phyloP scores from a whole-genome alignment of 2,329 filamentous ascomycete genomes.

The Colletotrichum lini region DNA sequence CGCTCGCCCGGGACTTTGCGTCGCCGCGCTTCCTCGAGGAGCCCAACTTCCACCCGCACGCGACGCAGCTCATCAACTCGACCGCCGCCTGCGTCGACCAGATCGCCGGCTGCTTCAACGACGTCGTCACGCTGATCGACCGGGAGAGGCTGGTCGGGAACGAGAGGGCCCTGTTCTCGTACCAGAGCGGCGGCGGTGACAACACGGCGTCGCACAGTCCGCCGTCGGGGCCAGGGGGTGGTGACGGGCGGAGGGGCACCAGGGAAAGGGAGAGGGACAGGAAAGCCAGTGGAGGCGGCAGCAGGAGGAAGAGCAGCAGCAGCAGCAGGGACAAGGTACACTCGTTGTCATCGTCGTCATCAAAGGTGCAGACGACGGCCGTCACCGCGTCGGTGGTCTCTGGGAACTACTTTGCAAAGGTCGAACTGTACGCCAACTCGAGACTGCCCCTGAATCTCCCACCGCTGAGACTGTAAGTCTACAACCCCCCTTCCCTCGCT shows the following conservation, averaged over 20 bases:
- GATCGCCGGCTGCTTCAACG: constrained; percentile 74
- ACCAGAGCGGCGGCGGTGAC: constrained; percentile 44
- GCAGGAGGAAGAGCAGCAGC: constrained; percentile 27
- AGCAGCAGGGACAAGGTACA: constrained; percentile 12
- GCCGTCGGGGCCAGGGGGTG: not conserved
- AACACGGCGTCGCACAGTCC: not conserved
- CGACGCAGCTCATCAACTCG: constrained; percentile 61
- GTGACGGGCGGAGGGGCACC: not conserved
- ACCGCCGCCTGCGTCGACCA: constrained; percentile 68
- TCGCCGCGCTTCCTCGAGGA: constrained; percentile 61
- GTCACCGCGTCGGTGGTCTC: constrained; percentile 45
- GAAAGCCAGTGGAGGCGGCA: not conserved
- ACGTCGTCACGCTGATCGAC: constrained; percentile 81
- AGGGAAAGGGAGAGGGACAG: not conserved
- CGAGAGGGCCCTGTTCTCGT: constrained; percentile 68
- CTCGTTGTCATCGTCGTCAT: constrained; percentile 6
- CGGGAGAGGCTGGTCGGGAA: constrained; percentile 67
- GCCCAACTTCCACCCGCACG: constrained; percentile 47
- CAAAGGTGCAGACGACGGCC: constrained; percentile 21
- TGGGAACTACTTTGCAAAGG: constrained; percentile 73
- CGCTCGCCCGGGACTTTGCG: constrained; percentile 59
- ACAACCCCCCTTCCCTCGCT: not conserved
- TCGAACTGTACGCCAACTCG: constrained; percentile 84
- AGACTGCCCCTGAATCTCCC: constrained; percentile 77
- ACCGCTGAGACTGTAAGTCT: constrained; percentile 75